A percentile compares a stretch with the other conserved stretches of the same genome.
These are phyloP conservation scores for Sporisorium graminicola DNA, from an alignment of 1,284 basidiomycete genomes.

Conservation along the genomic window DNA sequence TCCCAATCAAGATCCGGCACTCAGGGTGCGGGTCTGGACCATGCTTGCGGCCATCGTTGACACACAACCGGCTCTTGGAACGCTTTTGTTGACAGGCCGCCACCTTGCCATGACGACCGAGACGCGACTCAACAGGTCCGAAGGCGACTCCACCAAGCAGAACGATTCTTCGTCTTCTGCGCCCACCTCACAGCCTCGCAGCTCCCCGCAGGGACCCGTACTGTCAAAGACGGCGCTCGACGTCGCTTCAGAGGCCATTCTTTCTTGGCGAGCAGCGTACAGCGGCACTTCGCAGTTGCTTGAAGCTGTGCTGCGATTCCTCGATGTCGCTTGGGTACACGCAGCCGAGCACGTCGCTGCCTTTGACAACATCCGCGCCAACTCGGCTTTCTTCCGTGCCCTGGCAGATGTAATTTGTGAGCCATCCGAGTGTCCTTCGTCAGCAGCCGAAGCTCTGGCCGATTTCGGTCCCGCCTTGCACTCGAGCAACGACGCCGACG, in stretches of 20 bases:
- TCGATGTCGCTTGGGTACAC: conserved; percentile 85
- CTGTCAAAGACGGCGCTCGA: conserved; percentile 65
- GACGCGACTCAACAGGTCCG: conserved; percentile 39
- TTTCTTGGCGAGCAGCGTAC: conserved; percentile 77
- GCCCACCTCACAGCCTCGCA: conserved; percentile 18
- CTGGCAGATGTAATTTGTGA: conserved; percentile 76
- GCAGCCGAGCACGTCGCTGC: conserved; percentile 79
- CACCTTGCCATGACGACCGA: conserved; percentile 70
- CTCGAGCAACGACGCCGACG: conserved; percentile 72
- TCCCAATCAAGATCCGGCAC: conserved; percentile 76
- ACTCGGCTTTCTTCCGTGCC: conserved; percentile 77
- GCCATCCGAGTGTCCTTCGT: conserved; percentile 74
- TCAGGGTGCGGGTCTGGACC: conserved; percentile 82
- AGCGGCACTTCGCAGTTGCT: conserved; percentile 76
- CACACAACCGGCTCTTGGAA: conserved; percentile 87
- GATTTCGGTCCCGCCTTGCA: conserved; percentile 12
- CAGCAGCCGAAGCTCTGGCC: conserved; percentile 24
- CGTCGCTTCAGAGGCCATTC: conserved; percentile 77
- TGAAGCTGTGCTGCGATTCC: conserved; percentile 81
- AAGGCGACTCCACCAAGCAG: conserved; percentile 55
- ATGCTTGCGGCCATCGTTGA: conserved; percentile 85
- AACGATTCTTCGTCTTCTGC: conserved; percentile 25
- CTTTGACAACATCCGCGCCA: conserved; percentile 75
- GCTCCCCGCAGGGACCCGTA: conserved; percentile 31
- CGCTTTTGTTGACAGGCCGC: conserved; percentile 82